Conservation (phyloP, 306 rosid species). For the Acacia crassicarpa region DNA sequence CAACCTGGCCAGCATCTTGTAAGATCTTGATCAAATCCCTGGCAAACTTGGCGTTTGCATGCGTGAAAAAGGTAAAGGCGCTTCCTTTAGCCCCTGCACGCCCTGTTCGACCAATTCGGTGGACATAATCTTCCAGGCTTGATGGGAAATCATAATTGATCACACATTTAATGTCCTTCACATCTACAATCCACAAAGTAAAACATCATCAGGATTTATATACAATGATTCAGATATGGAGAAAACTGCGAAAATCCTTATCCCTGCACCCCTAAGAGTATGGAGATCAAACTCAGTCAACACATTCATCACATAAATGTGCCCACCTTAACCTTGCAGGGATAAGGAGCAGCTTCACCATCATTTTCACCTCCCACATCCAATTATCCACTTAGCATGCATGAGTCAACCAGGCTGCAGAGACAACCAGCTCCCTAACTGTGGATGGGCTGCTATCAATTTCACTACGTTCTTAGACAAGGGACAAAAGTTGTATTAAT, state of each 20-base stretch:
- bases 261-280: slow-evolving; percentile 83
- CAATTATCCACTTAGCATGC: slow-evolving; percentile 69
- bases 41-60: slow-evolving; percentile 69
- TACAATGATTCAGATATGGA: slow-evolving; percentile 35
- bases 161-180: slow-evolving; percentile 95
- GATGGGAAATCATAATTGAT: slow-evolving; percentile 93
- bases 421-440: slow-evolving; percentile 87
- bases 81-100: slow-evolving; percentile 99
- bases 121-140: slow-evolving; percentile 95
- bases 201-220: slow-evolving; percentile 30
- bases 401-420: slow-evolving; percentile 98
- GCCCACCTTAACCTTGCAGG: slow-evolving; percentile 99
- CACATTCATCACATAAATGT: slow-evolving; percentile 91
- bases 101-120: slow-evolving; percentile 96
- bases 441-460: slow-evolving; percentile 87
- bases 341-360: slow-evolving; percentile 99
- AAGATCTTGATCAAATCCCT: slow-evolving; percentile 77
- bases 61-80: slow-evolving; percentile 81
- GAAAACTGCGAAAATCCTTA: slow-evolving; percentile 78
- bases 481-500: slow-evolving; percentile 37
- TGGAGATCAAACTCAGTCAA: slow-evolving; percentile 77
- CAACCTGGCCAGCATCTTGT: slow-evolving; percentile 84
- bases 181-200: slow-evolving; percentile 62
- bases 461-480: slow-evolving; percentile 45
- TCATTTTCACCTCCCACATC: slow-evolving; percentile 61